phyloP scores from a whole-genome alignment of 495 filamentous ascomycete species.

The Penicillium goetzii region DNA sequence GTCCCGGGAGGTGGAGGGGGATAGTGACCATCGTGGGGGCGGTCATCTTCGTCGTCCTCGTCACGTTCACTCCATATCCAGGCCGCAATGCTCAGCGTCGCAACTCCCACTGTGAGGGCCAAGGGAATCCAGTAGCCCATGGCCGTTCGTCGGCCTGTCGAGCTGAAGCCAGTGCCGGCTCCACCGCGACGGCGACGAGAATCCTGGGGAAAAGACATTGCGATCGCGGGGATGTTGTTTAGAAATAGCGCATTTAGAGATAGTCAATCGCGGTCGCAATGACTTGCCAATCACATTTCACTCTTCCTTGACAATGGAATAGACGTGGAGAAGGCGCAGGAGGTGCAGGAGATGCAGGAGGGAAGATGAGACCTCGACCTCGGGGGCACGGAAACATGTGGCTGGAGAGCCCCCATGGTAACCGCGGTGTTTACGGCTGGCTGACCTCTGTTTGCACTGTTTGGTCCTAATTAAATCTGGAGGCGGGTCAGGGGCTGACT shows the following conservation, averaged over 20 bases:
- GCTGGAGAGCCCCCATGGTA: conserved; percentile 39
- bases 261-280: conserved; percentile 37
- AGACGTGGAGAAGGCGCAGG: conserved; percentile 31
- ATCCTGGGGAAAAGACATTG: conserved; percentile 79
- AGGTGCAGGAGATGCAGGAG: conserved; percentile 24
- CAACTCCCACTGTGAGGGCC: conserved; percentile 79
- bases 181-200: conserved; percentile 58
- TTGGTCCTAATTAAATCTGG: conserved; percentile 17
- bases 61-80: conserved; percentile 94
- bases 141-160: conserved; percentile 64
- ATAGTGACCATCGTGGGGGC: conserved; percentile 40
- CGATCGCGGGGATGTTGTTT: conserved; percentile 32
- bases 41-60: conserved; percentile 67
- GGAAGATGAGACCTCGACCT: conserved; percentile 36
- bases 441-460: conserved; percentile 16
- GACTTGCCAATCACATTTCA: conserved; percentile 44
- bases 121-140: conserved; percentile 86
- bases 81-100: conserved; percentile 79
- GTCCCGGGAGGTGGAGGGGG: conserved; percentile 39
- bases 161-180: conserved; percentile 57
- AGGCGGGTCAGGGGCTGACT: conserved; percentile 23
- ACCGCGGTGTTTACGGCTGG: conserved; percentile 26
- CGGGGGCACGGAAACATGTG: conserved; percentile 50
- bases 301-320: conserved; percentile 24
- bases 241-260: conserved; percentile 35